Evolutionary conservation across 2,329 filamentous ascomycete genomes (phyloP).

Genomic region (Fusarium subglutinans): DNA sequence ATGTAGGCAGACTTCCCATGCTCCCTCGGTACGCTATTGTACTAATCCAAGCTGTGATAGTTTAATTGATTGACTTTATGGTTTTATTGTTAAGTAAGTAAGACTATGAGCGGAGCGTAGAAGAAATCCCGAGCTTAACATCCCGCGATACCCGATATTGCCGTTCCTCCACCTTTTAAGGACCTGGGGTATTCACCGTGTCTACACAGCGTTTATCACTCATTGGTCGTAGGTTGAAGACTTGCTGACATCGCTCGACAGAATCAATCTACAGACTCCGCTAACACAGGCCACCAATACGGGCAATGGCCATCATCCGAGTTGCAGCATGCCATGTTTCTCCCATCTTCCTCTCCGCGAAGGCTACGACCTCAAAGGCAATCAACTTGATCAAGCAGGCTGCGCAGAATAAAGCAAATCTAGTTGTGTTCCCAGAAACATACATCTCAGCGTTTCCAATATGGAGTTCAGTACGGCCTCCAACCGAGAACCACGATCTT

Average conservation of each 20-base stretch:
- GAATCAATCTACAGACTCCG: no score
- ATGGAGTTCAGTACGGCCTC: slow-evolving; percentile 58
- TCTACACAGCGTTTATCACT: not conserved
- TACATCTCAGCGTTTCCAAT: slow-evolving; percentile 63
- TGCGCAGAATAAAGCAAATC: slow-evolving; percentile 53
- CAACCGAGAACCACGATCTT: slow-evolving; percentile 59
- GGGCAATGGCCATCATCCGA: not conserved
- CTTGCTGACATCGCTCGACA: fast-evolving
- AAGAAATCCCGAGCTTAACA: not conserved
- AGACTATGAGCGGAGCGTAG: not conserved
- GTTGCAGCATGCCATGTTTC: slow-evolving; percentile 51
- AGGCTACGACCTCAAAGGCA: slow-evolving; percentile 56
- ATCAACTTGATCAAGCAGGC: slow-evolving; percentile 57
- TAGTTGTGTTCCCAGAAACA: slow-evolving; percentile 64
- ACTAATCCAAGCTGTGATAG: not conserved
- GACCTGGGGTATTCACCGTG: not conserved
- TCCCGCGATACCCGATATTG: not conserved
- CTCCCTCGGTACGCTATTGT: not conserved
- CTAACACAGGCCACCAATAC: no score
- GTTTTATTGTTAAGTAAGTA: no score
- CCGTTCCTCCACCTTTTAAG: not conserved
- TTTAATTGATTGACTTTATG: not conserved
- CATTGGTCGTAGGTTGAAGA: no score
- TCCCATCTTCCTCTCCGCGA: slow-evolving; percentile 58
- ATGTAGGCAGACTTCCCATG: not conserved